Base-by-base conservation (phyloP, 768 basidiomycete genomes). In the Boletus patriciae region DNA sequence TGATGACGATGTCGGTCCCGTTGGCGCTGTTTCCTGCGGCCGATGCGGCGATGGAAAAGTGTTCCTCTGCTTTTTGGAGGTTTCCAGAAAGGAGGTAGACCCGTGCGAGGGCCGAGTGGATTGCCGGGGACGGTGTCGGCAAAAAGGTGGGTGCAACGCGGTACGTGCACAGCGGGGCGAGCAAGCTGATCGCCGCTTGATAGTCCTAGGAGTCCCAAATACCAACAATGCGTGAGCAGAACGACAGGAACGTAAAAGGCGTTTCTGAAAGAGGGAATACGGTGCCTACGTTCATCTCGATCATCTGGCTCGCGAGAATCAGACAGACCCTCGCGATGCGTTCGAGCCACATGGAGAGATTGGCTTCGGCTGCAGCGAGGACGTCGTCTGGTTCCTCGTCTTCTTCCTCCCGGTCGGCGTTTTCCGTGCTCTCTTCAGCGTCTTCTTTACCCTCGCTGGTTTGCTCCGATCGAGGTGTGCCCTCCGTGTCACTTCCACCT, bases 271-370 rank as follows among this genome's bases (percentile, higher is more conserved):
- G 23, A 50, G 29, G 27, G 12, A 8, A 42, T 21, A n/a, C 19
- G 37, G 11, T 3, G 54, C 74, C 21, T 45, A 88, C 90, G 78
- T 90, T 90, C 85, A 92, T 90, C 72, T 94, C 92, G 50, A 90
- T 76, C 66, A 93, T 72, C 71, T 93, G 90, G 36, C 87, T 88
- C 2, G 90, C 90, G 46, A 92, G 80, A 58, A 92, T 91, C 52
- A 94, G 69, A 52, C 80, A 83, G n/a, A 93, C 74, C 47, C 92
- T 76, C 16, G 87, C 82, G 4, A 85, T 85, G 54, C 91, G 83
- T 70, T 94, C 91, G 57, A 84, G 85, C 91, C 91, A 94, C 90
- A 92, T 92, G 49, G 79, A 77, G 19, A 78, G 69, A 33, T 71
- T 73, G 33, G 70, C 66, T 46, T 71, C 67, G 18, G 69, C 69